These are phyloP conservation scores for Entomortierella beljakovae DNA, from an alignment of 192 early-diverging fungal species.

Conservation along the genomic window DNA sequence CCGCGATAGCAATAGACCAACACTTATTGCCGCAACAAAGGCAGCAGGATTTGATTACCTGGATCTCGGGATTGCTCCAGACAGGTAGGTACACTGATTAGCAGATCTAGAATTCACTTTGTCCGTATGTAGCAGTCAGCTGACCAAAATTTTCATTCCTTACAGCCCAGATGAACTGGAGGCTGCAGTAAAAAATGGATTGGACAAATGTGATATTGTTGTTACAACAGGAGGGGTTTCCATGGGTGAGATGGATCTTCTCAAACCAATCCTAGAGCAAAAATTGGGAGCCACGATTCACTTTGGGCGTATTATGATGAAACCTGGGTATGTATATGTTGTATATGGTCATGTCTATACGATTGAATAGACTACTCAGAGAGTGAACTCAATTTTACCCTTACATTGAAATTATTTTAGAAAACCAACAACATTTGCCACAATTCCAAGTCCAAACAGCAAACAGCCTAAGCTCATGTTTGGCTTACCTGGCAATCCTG, in stretches of 20 bases:
- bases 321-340: slow-evolving; percentile 76
- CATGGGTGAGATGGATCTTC: slow-evolving; percentile 97
- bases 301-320: slow-evolving; percentile 93
- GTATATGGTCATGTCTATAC: too few species aligned
- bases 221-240: slow-evolving; percentile 96
- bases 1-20: slow-evolving; percentile 89
- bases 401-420: slow-evolving; percentile 37
- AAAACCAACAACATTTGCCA: slow-evolving; percentile 97
- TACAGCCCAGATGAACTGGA: slow-evolving; percentile 67
- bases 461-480: slow-evolving; percentile 75
- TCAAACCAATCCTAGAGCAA: slow-evolving; percentile 89
- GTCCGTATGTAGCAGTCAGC: neutral
- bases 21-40: slow-evolving; percentile 73
- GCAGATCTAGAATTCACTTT: neutral
- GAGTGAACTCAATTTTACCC: neutral
- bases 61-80: slow-evolving; percentile 81
- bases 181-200: slow-evolving; percentile 53
- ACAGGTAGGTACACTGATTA: slow-evolving; percentile 60
- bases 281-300: slow-evolving; percentile 80
- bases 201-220: slow-evolving; percentile 77
- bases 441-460: slow-evolving; percentile 58
- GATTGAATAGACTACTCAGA: too few species aligned
- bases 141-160: neutral
- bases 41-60: slow-evolving; percentile 72
- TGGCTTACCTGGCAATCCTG: slow-evolving; percentile 95